Evolutionary conservation across 257 asterid species (phyloP).

Genomic region (Solanum microdontum): DNA sequence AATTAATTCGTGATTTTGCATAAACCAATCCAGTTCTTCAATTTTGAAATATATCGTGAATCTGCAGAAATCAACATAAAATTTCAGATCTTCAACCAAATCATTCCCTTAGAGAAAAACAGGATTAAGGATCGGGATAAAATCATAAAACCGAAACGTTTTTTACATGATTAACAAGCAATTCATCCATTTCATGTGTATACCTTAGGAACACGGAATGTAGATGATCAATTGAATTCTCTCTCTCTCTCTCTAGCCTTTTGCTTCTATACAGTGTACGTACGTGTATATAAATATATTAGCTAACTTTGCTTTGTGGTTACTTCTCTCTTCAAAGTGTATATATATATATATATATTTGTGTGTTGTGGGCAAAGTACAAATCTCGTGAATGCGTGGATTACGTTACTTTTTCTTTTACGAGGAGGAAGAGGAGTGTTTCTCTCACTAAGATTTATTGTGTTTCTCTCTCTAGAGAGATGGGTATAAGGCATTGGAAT

Average conservation of each 20-base stretch:
- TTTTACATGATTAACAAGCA: not conserved
- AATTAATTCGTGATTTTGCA: not conserved
- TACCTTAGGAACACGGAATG: constrained; percentile 13
- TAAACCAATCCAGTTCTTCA: not conserved
- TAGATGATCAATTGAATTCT: constrained; percentile 9
- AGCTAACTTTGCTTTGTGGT: constrained; percentile 23
- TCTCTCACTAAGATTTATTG: not conserved
- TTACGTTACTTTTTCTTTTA: constrained; percentile 19
- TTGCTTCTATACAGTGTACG: not conserved
- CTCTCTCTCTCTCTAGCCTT: not conserved
- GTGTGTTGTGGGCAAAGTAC: constrained; percentile 7
- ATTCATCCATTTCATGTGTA: not conserved
- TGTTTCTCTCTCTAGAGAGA: not conserved
- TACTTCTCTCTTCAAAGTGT: constrained; percentile 22
- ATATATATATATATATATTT: not conserved
- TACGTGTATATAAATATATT: not conserved
- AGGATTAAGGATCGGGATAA: not conserved
- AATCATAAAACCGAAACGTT: not conserved
- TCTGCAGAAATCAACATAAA: constrained; percentile 19
- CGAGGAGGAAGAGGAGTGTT: not conserved
- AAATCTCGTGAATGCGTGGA: constrained; percentile 45
- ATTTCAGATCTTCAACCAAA: not conserved
- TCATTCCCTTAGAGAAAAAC: not conserved
- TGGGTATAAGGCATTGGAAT: not conserved
- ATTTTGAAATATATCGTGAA: constrained; percentile 17